Evolutionary conservation across 805 yeast species (phyloP), one percentile per base, ranked within the genome.

Genomic region (Millerozyma acaciae): DNA sequence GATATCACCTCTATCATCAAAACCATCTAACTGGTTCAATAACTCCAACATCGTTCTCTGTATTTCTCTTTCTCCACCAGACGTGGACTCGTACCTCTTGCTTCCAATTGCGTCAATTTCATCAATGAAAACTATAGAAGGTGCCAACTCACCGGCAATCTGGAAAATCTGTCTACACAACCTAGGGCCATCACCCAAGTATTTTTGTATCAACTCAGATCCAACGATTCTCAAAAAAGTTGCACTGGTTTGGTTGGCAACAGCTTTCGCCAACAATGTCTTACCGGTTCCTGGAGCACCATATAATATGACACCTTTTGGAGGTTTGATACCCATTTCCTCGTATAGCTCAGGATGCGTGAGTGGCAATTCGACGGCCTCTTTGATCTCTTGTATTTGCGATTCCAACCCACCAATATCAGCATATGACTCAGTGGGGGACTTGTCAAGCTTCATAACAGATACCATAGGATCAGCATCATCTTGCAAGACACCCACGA

Each of bases 221-320:
- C 98, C 98, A 19, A 90, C 97, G 59, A 93, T 88, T 60, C 98
- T 79, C 55, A 93, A 70, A 50, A 93, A 93, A 3, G 97, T 88
- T 2, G 97, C 97, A 42, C 93, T 80, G 1, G 98, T 93, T 55
- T 93, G 97, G 61, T 93, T 90, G 3, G 98, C 98, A 30, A 93
- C 98, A 0, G 98, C 98, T 60, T 89, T 90, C 9, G 97, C 97
- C 47, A 90, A 71, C 38, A 90, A 68, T 1, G 97, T 90, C 60
- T 90, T 90, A 50, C 97, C 97, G 3, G 97, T 90, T 62, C 97
- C 97, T 21, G 97, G 97, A 0, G 97, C 94, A 53, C 97, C 97
- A 56, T 90, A 90, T 38, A 90, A 70, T 48, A 90, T 89, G 33
- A 90, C 97, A 66, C 97, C 97, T 66, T 90, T 90, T 33, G 97